Base-by-base conservation (phyloP, 2,329 filamentous ascomycete species). In the Pleomassaria siparia region DNA sequence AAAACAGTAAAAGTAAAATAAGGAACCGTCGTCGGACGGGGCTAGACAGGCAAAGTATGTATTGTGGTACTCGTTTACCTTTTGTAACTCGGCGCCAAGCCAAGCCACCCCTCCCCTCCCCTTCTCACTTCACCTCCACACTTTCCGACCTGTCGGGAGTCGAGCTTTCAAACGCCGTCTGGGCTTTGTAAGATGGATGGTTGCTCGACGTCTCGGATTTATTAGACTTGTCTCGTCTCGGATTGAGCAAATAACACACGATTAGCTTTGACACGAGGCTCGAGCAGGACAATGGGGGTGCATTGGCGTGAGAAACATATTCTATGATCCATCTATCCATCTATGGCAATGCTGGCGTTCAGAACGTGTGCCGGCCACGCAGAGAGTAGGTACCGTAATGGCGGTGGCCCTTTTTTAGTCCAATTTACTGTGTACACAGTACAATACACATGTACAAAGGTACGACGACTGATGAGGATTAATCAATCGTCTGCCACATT, bases 131-230 rank as follows among this genome's bases (percentile, higher is more conserved):
- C n/a, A n/a, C n/a, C 63, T 67, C 63, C 59, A 51, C 64, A 56
- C 47, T 51, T 47, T 60, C 64, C 62, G 57, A 33, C 49, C 48
- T 47, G 47, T 51, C 55, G 63, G 64, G 58, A 64, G 55, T 22
- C n/a, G 35, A 12, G 15, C 18, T 37, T 37, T 22, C 35, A 37
- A 24, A 37, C 35, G 20, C 7, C 18, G 35, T 37, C 20, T 37
- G 35, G 20, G 35, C 24, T 21, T 7, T 37, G 35, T n/a, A n/a
- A 22, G 35, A 13, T 37, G 18, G 35, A n/a, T n/a, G n/a, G n/a
- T n/a, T 37, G 35, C 35, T 24, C 20, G 18, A 37, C 35, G 35
- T 37, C 24, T 7, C 18, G 7, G 35, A 37, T 15, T 11, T 9
- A 15, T 32, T 32, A n/a, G 29, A 37, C 18, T 37, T 35, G 4